A percentile compares a stretch with the other conserved stretches of the same genome.
phyloP scores from a whole-genome alignment of 768 basidiomycete species.

The Tricholoma flavovirens region DNA sequence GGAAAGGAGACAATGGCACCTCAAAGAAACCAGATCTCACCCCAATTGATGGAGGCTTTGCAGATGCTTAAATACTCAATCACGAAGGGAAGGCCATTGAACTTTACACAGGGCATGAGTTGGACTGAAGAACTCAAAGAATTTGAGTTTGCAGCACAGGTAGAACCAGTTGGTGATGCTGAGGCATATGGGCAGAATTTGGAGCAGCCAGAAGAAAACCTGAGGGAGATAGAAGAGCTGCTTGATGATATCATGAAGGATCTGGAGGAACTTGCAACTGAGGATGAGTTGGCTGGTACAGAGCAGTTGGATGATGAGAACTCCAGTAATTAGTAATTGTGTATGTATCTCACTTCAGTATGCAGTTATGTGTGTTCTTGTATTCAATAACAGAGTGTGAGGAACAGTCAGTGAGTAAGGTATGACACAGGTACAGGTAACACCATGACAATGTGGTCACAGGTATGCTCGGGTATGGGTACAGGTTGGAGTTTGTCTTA shows the following conservation, averaged over 20 bases:
- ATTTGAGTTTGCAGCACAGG: conserved; percentile 1
- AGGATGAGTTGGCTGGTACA: background rate
- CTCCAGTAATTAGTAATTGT: background rate
- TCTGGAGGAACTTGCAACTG: background rate
- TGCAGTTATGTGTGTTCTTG: background rate
- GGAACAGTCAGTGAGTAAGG: no score
- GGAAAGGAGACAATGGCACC: conserved; percentile 10
- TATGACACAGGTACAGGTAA: no score
- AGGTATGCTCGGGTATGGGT: no score
- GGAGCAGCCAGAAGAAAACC: background rate
- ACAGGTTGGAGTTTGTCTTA: no score
- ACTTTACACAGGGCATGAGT: background rate
- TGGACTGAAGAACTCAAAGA: background rate
- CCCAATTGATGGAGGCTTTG: conserved; percentile 7
- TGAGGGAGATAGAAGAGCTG: background rate
- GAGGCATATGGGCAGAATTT: background rate
- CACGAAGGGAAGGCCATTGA: background rate
- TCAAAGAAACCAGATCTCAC: background rate
- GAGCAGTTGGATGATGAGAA: background rate
- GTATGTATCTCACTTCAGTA: background rate
- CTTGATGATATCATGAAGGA: background rate
- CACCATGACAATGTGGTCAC: no score
- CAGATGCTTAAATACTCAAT: conserved; percentile 7
- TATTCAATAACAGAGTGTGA: no score
- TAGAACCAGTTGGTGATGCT: background rate